Base-by-base conservation (phyloP, 2,329 filamentous ascomycete genomes). In the Aulographum hederae region DNA sequence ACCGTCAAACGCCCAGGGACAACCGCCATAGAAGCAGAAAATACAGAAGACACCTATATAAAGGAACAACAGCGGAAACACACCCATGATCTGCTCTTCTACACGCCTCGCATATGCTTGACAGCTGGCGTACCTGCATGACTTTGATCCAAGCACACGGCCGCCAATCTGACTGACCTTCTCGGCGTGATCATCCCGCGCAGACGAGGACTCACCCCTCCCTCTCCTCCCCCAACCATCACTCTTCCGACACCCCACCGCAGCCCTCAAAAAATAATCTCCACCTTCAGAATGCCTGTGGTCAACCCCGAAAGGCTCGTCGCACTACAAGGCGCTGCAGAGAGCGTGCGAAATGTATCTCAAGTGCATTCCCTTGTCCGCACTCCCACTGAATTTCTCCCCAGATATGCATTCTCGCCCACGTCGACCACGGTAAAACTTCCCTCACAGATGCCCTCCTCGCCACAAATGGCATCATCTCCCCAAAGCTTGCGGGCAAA, bases 401-500 rank as follows among this genome's bases (percentile, higher is more conserved):
- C 43, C 45, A 84, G 79, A 93, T 94, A 42, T 94, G 86, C 54
- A 93, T 95, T 45, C 60, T 95, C 42, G 86, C 86, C 29, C 86
- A 95, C 52, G 86, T 95, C 46, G 89, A 98, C 54, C 89, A 98
- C 66, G 89, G 89, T 47, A 98, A 98, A 57, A 98, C 89, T 3
- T 95, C 89, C 20, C 71, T 98, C 43, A 92, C 85, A 35, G 89
- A 98, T 55, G 84, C 84, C 38, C 71, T 98, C 32, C 80, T 98
- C 47, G 86, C 89, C 54, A 95, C 89, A 41, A 98, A 98, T 68
- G 89, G 89, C 60, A 95, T 98, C 60, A 98, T 98, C 48, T 95
- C 89, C 18, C 81, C 86, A 34, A 95, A 95, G 52, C 67, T 95
- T 47, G 89, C 89, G 34, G 89, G 89, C 53, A 95, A 95, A 64